Percentiles rank a stretch among this genome's conserved stretches.
Evolutionary conservation across 225 moss, liverwort and hornwort species (phyloP).

Genomic region (Physcomitrium patens): DNA sequence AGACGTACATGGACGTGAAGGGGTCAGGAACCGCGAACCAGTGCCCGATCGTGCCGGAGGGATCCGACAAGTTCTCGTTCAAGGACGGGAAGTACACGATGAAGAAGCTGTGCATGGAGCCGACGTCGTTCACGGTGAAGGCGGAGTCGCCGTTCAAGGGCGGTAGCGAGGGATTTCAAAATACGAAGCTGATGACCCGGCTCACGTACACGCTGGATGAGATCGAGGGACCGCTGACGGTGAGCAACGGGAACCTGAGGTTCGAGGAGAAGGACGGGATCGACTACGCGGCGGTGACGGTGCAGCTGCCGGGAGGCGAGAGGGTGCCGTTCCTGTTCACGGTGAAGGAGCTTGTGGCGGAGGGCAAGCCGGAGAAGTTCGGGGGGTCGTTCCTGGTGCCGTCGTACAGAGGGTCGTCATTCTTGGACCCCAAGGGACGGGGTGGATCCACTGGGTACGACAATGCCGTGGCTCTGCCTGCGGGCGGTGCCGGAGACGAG

Average conservation of each 20-base stretch:
- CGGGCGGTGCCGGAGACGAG: constrained; percentile 65
- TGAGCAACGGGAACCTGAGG: constrained; percentile 54
- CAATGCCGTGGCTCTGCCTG: constrained; percentile 62
- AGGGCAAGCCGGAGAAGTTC: constrained; percentile 51
- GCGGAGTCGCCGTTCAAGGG: constrained; percentile 62
- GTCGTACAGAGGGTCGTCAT: constrained; percentile 72
- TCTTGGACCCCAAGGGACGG: constrained; percentile 78
- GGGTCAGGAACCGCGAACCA: constrained; percentile 70
- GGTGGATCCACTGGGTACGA: constrained; percentile 80
- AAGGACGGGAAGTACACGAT: constrained; percentile 51
- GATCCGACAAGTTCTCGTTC: constrained; percentile 35
- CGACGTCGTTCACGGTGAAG: constrained; percentile 74
- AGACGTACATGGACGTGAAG: constrained; percentile 70
- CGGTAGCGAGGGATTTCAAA: constrained; percentile 52
- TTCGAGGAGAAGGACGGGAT: constrained; percentile 68
- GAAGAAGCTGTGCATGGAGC: constrained; percentile 72
- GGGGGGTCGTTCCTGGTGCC: constrained; percentile 57
- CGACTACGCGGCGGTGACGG: constrained; percentile 77
- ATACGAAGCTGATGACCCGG: constrained; percentile 76
- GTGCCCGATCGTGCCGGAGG: constrained; percentile 56
- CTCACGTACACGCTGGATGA: constrained; percentile 70
- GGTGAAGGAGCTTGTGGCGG: constrained; percentile 62
- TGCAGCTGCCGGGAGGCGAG: constrained; percentile 78
- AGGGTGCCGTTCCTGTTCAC: constrained; percentile 77
- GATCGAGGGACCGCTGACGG: constrained; percentile 54